These are phyloP conservation scores for Paraphoma chrysanthemicola DNA, from an alignment of 2,329 filamentous ascomycete genomes.

Conservation along the genomic window DNA sequence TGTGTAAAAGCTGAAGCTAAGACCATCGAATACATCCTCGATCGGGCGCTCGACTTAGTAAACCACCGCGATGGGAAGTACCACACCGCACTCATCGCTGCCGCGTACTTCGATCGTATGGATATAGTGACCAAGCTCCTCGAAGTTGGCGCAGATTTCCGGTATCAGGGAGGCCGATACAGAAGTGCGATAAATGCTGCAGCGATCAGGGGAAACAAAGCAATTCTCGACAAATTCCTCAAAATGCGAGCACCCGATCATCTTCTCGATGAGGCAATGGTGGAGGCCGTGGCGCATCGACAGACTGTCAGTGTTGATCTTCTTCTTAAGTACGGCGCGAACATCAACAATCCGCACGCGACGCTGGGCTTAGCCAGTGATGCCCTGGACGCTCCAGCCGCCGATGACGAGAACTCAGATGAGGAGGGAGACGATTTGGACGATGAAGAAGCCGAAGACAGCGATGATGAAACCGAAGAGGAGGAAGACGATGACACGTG, in stretches of 20 bases:
- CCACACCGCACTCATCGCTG: slow-evolving; percentile 29
- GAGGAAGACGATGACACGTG: slow-evolving; percentile 13
- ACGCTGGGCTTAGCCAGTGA: slow-evolving; percentile 17
- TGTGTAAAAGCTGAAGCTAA: slow-evolving; percentile 17
- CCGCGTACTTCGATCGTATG: slow-evolving; percentile 23
- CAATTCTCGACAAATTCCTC: slow-evolving; percentile 20
- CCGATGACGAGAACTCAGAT: slow-evolving; percentile 25
- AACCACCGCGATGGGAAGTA: slow-evolving; percentile 25
- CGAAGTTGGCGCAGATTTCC: slow-evolving; percentile 26
- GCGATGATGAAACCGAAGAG: slow-evolving; percentile 19
- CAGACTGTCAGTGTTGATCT: slow-evolving; percentile 24
- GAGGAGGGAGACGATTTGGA: slow-evolving; percentile 17
- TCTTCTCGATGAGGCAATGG: slow-evolving; percentile 29
- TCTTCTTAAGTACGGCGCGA: slow-evolving; percentile 26
- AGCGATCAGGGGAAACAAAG: slow-evolving; percentile 23
- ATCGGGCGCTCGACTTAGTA: slow-evolving; percentile 19
- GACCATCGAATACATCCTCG: slow-evolving; percentile 22
- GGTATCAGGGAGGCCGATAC: slow-evolving; percentile 21
- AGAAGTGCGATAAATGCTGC: slow-evolving; percentile 25
- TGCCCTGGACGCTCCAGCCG: slow-evolving; percentile 14
- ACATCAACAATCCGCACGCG: slow-evolving; percentile 22
- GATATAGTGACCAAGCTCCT: slow-evolving; percentile 26
- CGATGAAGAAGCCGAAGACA: slow-evolving; percentile 11
- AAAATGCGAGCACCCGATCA: slow-evolving; percentile 21
- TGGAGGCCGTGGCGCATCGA: slow-evolving; percentile 27